A percentile compares a stretch with the other conserved stretches of the same genome.
phyloP scores from a whole-genome alignment of 768 basidiomycete genomes.

The Lactarius sp. region DNA sequence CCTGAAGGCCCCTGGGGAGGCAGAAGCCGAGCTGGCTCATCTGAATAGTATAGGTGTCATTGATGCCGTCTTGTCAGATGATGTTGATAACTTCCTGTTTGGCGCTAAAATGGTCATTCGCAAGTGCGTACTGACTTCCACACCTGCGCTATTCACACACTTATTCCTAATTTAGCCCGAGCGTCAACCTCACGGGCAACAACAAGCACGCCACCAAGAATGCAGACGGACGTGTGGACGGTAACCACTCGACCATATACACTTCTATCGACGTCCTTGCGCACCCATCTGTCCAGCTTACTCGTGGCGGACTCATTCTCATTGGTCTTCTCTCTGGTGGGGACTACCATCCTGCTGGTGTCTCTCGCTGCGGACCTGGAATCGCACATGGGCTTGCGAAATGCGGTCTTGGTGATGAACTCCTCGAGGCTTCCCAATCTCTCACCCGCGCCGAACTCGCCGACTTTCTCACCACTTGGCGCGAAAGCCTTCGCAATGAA shows the following conservation, averaged over 20 bases:
- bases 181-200: slow-evolving; percentile 70
- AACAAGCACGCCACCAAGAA: slow-evolving; percentile 57
- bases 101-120: slow-evolving; percentile 79
- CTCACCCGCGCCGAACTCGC: slow-evolving; percentile 40
- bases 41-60: slow-evolving; percentile 77
- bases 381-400: slow-evolving; percentile 76
- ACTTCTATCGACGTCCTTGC: slow-evolving; percentile 37
- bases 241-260: slow-evolving; percentile 55
- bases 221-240: slow-evolving; percentile 64
- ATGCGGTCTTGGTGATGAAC: slow-evolving; percentile 72
- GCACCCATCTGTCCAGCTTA: slow-evolving; percentile 49
- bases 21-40: slow-evolving; percentile 89
- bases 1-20: slow-evolving; percentile 83
- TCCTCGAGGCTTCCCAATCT: slow-evolving; percentile 54
- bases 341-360: slow-evolving; percentile 76
- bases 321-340: slow-evolving; percentile 86
- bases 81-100: slow-evolving; percentile 90
- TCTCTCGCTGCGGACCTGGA: slow-evolving; percentile 60
- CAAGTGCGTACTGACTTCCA: slow-evolving; percentile 48
- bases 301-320: slow-evolving; percentile 64
- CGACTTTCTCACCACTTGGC: slow-evolving; percentile 59
- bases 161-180: slow-evolving; percentile 42
- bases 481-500: slow-evolving; percentile 54
- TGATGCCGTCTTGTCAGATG: slow-evolving; percentile 87
- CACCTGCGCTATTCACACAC: neutral